Evolutionary conservation across 2,329 filamentous ascomycete species (phyloP).

Genomic region (Aplosporella prunicola): DNA sequence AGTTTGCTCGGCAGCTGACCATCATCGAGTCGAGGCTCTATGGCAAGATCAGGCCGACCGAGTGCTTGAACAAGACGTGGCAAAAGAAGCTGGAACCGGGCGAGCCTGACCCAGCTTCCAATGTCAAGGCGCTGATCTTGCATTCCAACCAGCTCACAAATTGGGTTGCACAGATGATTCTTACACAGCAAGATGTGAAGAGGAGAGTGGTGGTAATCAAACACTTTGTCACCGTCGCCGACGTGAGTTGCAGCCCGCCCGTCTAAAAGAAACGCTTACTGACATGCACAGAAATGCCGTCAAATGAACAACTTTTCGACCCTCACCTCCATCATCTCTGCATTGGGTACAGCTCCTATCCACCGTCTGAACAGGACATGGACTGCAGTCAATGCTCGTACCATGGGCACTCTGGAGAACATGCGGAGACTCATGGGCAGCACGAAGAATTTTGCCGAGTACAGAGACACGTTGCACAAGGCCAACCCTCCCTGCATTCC

Average conservation of each 20-base stretch:
- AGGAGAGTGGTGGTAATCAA: constrained; percentile 96
- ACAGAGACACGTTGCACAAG: constrained; percentile 82
- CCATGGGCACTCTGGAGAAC: constrained; percentile 67
- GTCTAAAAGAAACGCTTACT: constrained; percentile 12
- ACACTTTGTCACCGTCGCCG: constrained; percentile 91
- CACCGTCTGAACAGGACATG: constrained; percentile 89
- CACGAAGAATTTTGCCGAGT: constrained; percentile 96
- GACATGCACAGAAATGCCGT: constrained; percentile 69
- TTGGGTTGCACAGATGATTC: constrained; percentile 98
- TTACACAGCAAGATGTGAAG: constrained; percentile 89
- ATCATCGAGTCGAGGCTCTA: constrained; percentile 94
- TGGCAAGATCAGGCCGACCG: constrained; percentile 88
- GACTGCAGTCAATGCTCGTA: constrained; percentile 83
- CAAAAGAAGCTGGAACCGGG: constrained; percentile 84
- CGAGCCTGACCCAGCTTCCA: constrained; percentile 77
- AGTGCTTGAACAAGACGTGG: constrained; percentile 98
- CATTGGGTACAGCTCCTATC: constrained; percentile 87
- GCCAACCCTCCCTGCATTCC: constrained; percentile 96
- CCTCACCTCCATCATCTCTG: constrained; percentile 93
- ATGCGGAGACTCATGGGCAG: constrained; percentile 95
- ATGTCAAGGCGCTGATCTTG: constrained; percentile 91
- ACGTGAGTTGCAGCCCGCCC: constrained; percentile 51
- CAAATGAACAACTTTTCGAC: constrained; percentile 93
- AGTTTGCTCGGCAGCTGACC: constrained; percentile 95
- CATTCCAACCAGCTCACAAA: constrained; percentile 99